Evolutionary conservation across 1,284 basidiomycete species (phyloP).

Genomic region (Malassezia nana): DNA sequence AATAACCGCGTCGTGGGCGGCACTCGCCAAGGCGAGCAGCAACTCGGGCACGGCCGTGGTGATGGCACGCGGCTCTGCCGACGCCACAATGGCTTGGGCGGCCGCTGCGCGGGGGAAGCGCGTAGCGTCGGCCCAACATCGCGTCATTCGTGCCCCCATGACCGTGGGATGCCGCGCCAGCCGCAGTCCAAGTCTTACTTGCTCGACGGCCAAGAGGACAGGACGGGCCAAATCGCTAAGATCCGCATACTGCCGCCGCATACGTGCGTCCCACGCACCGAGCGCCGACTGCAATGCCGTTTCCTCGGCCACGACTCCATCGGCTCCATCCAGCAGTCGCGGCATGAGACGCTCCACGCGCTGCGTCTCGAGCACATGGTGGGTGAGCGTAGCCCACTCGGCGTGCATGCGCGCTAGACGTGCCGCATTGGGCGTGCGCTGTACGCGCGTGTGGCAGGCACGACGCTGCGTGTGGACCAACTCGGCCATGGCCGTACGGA

Average conservation of each 20-base stretch:
- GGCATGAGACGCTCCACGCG: slow-evolving; percentile 42
- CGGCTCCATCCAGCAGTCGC: slow-evolving; percentile 10
- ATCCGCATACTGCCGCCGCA: slow-evolving; percentile 50
- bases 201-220: slow-evolving; percentile 58
- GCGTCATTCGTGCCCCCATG: background rate
- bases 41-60: slow-evolving; percentile 14
- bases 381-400: slow-evolving; percentile 55
- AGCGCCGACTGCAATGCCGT: slow-evolving; percentile 47
- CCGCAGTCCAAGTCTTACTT: slow-evolving; percentile 67
- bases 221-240: slow-evolving; percentile 64
- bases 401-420: slow-evolving; percentile 68
- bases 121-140: background rate
- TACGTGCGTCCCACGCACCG: slow-evolving; percentile 50
- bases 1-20: slow-evolving; percentile 52
- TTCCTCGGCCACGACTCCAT: slow-evolving; percentile 27
- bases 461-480: background rate
- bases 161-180: slow-evolving; percentile 37
- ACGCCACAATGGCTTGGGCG: background rate
- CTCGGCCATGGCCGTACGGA: slow-evolving; percentile 35
- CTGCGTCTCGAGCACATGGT: slow-evolving; percentile 24
- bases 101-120: slow-evolving; percentile 6
- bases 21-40: slow-evolving; percentile 51
- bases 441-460: background rate
- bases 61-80: background rate
- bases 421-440: slow-evolving; percentile 51